Conservation (phyloP, 2,329 filamentous ascomycete genomes). For the Exserohilum rostratum region DNA sequence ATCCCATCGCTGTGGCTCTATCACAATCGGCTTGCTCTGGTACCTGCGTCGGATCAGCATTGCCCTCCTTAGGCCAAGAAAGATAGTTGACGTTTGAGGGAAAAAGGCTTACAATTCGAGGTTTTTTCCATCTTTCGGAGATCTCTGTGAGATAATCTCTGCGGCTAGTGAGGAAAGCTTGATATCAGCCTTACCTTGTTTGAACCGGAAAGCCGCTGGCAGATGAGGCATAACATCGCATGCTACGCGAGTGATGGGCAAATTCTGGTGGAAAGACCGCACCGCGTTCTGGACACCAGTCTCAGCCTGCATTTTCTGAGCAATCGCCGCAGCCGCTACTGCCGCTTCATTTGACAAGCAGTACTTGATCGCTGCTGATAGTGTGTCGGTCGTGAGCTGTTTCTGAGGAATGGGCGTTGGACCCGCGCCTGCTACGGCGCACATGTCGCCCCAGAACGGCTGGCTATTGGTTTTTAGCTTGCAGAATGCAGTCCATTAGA, state of each 20-base stretch:
- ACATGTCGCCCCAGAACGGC: constrained; percentile 40
- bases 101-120: background rate
- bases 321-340: constrained; percentile 48
- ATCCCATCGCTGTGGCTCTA: constrained; percentile 56
- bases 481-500: too few relatives aligned
- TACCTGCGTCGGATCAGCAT: too few relatives aligned
- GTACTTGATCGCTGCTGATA: constrained; percentile 37
- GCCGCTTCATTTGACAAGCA: constrained; percentile 50
- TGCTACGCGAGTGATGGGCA: constrained; percentile 43
- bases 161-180: background rate
- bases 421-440: constrained; percentile 37
- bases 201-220: background rate
- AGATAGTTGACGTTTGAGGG: too few relatives aligned
- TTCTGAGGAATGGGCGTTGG: constrained; percentile 35
- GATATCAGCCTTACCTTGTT: background rate
- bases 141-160: background rate
- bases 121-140: background rate
- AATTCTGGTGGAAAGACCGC: constrained; percentile 54
- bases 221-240: background rate
- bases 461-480: too few relatives aligned
- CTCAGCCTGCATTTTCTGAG: constrained; percentile 52
- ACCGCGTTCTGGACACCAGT: constrained; percentile 51
- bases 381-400: constrained; percentile 39
- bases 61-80: too few relatives aligned
- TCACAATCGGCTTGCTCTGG: constrained; percentile 29